Percentiles rank a stretch among this genome's conserved stretches.
phyloP scores from a whole-genome alignment of 495 filamentous ascomycete species.

The Xylaria palmicola region DNA sequence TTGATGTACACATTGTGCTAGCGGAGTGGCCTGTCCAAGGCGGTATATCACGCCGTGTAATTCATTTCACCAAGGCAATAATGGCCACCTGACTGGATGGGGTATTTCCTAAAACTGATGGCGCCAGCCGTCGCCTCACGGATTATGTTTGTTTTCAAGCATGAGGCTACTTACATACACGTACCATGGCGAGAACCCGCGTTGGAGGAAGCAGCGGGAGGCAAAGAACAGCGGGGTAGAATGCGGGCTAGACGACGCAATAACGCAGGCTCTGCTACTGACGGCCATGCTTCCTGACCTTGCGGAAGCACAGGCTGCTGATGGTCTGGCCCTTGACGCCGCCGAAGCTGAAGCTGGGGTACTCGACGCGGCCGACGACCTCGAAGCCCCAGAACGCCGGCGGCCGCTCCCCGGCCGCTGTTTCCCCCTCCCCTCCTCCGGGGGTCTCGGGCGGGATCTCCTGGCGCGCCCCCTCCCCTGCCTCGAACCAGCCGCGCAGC shows the following conservation, averaged over 20 bases:
- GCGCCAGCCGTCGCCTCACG: no score
- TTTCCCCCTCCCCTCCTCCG: no score
- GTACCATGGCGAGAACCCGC: no score
- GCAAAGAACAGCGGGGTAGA: no score
- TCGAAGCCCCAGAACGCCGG: constrained; percentile 30
- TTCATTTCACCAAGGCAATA: background rate
- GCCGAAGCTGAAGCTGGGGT: constrained; percentile 82
- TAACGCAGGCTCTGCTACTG: no score
- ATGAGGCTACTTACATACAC: no score
- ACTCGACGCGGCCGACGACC: constrained; percentile 66
- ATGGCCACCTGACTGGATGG: no score
- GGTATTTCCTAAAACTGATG: no score
- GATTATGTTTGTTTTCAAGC: no score
- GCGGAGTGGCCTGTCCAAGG: background rate
- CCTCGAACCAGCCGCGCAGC: constrained; percentile 71
- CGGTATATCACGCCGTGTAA: background rate
- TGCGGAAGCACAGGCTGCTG: constrained; percentile 74
- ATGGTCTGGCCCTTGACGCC: constrained; percentile 83
- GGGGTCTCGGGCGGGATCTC: background rate
- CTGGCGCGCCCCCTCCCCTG: constrained; percentile 6
- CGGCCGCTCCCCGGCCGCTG: no score
- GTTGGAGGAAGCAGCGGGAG: no score
- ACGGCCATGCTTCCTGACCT: constrained; percentile 31
- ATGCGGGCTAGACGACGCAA: no score
- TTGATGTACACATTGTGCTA: background rate